Evolutionary conservation across 805 yeast genomes (phyloP).

Genomic region (Wickerhamomyces subpelliculosus): DNA sequence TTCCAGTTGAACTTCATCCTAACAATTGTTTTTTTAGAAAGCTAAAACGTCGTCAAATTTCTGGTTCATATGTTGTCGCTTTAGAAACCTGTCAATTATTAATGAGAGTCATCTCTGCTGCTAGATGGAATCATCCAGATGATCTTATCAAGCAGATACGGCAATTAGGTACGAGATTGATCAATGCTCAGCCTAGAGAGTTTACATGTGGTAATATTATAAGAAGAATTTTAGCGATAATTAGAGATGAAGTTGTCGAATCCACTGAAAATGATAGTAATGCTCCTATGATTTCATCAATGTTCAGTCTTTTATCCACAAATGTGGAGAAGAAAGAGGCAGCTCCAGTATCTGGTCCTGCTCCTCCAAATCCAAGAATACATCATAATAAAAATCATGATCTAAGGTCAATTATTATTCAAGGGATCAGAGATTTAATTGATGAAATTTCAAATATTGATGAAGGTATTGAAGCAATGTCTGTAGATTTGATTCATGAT

Average conservation of each 20-base stretch:
- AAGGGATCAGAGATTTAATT: constrained; percentile 84
- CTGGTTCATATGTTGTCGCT: constrained; percentile 78
- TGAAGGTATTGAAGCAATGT: constrained; percentile 86
- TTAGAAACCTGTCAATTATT: constrained; percentile 80
- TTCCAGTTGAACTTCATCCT: not conserved
- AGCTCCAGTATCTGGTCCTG: constrained; percentile 10
- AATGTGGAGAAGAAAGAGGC: constrained; percentile 16
- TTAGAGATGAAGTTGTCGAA: constrained; percentile 79
- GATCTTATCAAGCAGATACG: constrained; percentile 70
- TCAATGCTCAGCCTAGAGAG: constrained; percentile 82
- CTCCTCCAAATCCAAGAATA: constrained; percentile 17
- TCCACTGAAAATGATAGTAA: constrained; percentile 25
- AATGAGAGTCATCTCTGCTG: constrained; percentile 82
- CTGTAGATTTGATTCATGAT: constrained; percentile 91
- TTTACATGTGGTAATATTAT: constrained; percentile 86
- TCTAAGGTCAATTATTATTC: constrained; percentile 78
- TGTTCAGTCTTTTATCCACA: constrained; percentile 79
- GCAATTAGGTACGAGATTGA: constrained; percentile 60
- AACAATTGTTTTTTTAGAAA: constrained; percentile 20
- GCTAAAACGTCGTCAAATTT: constrained; percentile 77
- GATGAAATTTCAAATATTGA: constrained; percentile 88
- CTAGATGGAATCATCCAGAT: constrained; percentile 77
- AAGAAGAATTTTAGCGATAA: constrained; percentile 77
- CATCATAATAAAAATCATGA: constrained; percentile 37
- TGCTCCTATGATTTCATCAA: constrained; percentile 63